These are phyloP conservation scores for Calocybe indica DNA, from an alignment of 768 basidiomycete species.

Conservation along the genomic window DNA sequence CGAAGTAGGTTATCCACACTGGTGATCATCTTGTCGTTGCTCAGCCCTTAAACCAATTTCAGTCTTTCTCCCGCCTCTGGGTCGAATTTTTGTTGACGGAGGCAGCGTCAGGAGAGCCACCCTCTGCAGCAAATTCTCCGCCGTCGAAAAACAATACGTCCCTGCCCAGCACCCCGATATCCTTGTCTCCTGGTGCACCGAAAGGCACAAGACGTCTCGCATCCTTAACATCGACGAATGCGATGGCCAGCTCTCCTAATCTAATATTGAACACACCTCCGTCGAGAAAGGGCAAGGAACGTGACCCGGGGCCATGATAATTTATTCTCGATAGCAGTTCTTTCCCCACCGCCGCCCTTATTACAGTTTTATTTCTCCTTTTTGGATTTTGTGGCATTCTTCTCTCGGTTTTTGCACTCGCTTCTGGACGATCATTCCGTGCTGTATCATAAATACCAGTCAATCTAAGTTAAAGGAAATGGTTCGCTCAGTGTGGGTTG, in stretches of 20 bases:
- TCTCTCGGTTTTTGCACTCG: no score
- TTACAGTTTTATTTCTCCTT: no score
- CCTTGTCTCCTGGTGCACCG: slow-evolving; percentile 1
- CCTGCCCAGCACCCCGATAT: slow-evolving; percentile 26
- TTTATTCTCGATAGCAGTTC: no score
- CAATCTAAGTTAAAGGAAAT: no score
- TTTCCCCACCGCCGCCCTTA: no score
- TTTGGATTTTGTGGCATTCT: no score
- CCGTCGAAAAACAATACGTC: slow-evolving; percentile 24
- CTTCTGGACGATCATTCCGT: no score
- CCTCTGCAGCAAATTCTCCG: slow-evolving; percentile 14
- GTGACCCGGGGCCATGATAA: no score
- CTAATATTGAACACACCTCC: slow-evolving; percentile 14
- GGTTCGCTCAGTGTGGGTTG: no score
- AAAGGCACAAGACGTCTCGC: slow-evolving; percentile 21
- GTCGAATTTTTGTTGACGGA: slow-evolving; percentile 98
- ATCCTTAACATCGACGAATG: slow-evolving; percentile 18
- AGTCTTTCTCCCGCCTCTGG: slow-evolving; percentile 98
- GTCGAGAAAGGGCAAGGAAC: slow-evolving; percentile 17
- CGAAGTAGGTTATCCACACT: slow-evolving; percentile 43
- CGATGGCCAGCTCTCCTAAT: slow-evolving; percentile 30
- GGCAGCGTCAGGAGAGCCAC: slow-evolving; percentile 45
- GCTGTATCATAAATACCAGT: no score
- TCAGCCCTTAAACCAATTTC: background rate
- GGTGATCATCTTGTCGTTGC: background rate